Base-by-base conservation (phyloP, 495 filamentous ascomycete genomes). In the Daldinia childiae region DNA sequence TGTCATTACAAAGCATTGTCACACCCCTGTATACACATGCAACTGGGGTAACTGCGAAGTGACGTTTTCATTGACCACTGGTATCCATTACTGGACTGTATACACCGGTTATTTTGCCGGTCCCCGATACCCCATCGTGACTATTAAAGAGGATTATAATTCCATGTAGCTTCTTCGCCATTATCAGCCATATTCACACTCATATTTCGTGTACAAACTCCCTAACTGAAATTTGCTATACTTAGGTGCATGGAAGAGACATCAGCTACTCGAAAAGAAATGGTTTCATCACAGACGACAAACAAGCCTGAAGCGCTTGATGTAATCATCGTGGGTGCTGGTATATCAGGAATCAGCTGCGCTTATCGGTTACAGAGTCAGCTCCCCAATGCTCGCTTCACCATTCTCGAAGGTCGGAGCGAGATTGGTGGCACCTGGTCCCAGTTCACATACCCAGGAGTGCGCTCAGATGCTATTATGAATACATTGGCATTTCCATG, bases 331-430 rank as follows among this genome's bases (percentile, higher is more conserved):
- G 73, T 91, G 50, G 89, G 89, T 29, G 89, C 89, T 3, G 90
- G 90, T 24, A 86, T 92, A 65, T 89, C 87, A 29, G 90, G 89
- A 51, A 88, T 92, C 80, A 91, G 91, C 72, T 81, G 86, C 30
- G 89, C 80, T 32, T 90, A 91, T 59, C 85, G 89, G 9, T 58
- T 92, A 4, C 87, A 91, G 74, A 79, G 81, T 12, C 76, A 85
- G 60, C 72, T 86, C 0, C 86, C 89, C 0, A 66, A 82, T 32
- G 73, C 79, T 56, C 75, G 79, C 58, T 91, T 87, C 72, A 78
- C 82, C 29, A 83, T 90, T 64, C 82, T 90, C 30, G 88, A 90
- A 69, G 80, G 82, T 5, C 85, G 87, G 26, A 72, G 80, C 43
- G 78, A 78, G 4, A 77, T 90, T 11, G 88, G 88, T 12, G 88